Base-by-base conservation (phyloP, 768 basidiomycete species). In the Dioszegia crocea region DNA sequence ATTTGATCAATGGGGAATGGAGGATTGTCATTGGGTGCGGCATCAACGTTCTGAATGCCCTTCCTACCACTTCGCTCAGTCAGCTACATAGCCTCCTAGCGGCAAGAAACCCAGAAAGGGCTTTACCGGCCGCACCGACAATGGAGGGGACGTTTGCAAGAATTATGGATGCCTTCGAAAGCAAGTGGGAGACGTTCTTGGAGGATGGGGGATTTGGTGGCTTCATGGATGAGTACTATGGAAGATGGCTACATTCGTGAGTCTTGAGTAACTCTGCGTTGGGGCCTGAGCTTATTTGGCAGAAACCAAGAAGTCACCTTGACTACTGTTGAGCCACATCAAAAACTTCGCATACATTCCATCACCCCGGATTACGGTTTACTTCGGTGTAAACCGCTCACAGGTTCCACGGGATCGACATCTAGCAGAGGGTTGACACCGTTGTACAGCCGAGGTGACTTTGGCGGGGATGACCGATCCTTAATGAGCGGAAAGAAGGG, bases 231-330 rank as follows among this genome's bases (percentile, higher is more conserved):
- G 79, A 83, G 29, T 99, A 98, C 75, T 82, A 87, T 30, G 79
- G 83, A 23, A 78, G 85, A 21, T 99, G 96, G 94, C 79, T 98
- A 56, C 94, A 98, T 75, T 87, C 88, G 93, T 97, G 55, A 65
- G 91, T 85, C 1, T 9, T 45, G n/a, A n/a, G n/a, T n/a, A n/a
- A n/a, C n/a, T n/a, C 12, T 36, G 12, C 29, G 11, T 10, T 16
- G 3, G 26, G 31, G 31, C 4, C 19, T 14, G 12, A 4, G 51
- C 51, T 53, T 16, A 53, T 16, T 19, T 14, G 24, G 4, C 17
- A 53, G 51, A 27, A 56, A 56, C 40, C 70, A 74, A 63, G 61
- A 68, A 58, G 73, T 98, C 27, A 90, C 86, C 1, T 78, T 98
- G 48, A 88, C 88, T 0, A 88, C 89, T 0, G 84, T 83, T 0